A percentile compares a stretch with the other conserved stretches of the same genome.
These are phyloP conservation scores for Ensete ventricosum DNA, from an alignment of 176 grass and related monocot genomes.

Conservation along the genomic window DNA sequence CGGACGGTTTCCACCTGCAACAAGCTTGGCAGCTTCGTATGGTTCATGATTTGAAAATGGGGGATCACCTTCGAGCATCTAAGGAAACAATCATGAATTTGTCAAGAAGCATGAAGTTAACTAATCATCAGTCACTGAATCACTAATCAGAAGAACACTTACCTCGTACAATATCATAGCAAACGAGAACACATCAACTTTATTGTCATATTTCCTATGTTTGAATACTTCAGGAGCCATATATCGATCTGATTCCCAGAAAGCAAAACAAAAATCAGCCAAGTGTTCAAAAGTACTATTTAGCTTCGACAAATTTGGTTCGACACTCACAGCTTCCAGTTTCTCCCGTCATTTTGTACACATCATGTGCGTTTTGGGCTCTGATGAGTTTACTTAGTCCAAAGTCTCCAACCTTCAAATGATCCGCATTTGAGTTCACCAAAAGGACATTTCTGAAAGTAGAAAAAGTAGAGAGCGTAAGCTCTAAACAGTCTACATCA, in stretches of 20 bases:
- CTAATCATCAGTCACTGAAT: neutral
- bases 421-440: slow-evolving; percentile 87
- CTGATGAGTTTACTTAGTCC: slow-evolving; percentile 97
- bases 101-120: neutral
- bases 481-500: slow-evolving; percentile 10
- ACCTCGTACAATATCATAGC: slow-evolving; percentile 99
- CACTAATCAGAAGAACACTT: slow-evolving; percentile 27
- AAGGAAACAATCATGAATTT: slow-evolving; percentile 18
- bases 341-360: slow-evolving; percentile 98
- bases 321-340: slow-evolving; percentile 91
- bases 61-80: slow-evolving; percentile 95
- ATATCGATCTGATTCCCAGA: slow-evolving; percentile 57
- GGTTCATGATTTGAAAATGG: slow-evolving; percentile 84
- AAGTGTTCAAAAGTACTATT: slow-evolving; percentile 16
- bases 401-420: slow-evolving; percentile 97
- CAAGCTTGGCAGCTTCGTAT: slow-evolving; percentile 89
- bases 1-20: slow-evolving; percentile 75
- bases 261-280: slow-evolving; percentile 11
- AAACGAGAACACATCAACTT: slow-evolving; percentile 99
- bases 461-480: slow-evolving; percentile 23
- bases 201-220: slow-evolving; percentile 96
- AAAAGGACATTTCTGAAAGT: slow-evolving; percentile 88
- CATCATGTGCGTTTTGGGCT: slow-evolving; percentile 79
- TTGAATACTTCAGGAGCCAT: slow-evolving; percentile 99
- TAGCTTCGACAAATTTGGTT: slow-evolving; percentile 13